These are phyloP conservation scores for Asterochloris erici DNA, from an alignment of 139 green algal species.

Conservation along the genomic window DNA sequence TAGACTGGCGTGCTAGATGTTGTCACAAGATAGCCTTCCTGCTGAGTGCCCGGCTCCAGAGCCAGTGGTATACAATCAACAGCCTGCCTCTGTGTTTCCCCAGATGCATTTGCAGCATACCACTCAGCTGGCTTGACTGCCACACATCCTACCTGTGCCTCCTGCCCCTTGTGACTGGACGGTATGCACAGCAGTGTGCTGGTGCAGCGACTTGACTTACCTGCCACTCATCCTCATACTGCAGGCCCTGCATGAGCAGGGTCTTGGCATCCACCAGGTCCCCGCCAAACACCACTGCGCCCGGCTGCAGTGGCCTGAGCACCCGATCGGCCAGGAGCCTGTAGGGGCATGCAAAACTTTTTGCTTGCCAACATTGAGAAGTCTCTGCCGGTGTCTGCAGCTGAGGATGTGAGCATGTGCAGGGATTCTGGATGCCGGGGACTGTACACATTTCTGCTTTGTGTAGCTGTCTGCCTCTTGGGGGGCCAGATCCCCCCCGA, in stretches of 20 bases:
- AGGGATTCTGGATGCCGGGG: neutral
- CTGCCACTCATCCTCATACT: slow-evolving; percentile 52
- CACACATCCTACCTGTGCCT: too few species aligned
- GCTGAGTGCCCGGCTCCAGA: too few species aligned
- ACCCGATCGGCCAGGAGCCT: slow-evolving; percentile 31
- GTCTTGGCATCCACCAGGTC: slow-evolving; percentile 63
- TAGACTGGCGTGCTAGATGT: too few species aligned
- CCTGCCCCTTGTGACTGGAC: too few species aligned
- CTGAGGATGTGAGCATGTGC: neutral
- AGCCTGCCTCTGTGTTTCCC: too few species aligned
- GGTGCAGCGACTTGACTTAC: slow-evolving; percentile 1
- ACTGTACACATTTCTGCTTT: neutral
- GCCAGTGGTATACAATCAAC: too few species aligned
- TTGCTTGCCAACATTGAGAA: neutral
- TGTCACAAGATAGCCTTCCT: too few species aligned
- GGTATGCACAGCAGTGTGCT: neutral
- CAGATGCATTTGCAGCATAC: too few species aligned
- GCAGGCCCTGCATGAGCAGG: slow-evolving; percentile 23
- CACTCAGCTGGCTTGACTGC: too few species aligned
- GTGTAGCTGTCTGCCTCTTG: neutral
- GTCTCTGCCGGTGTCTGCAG: neutral
- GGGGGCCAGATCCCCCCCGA: neutral
- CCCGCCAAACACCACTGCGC: slow-evolving; percentile 43
- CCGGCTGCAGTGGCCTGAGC: slow-evolving; percentile 22
- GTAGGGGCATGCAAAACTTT: neutral